Base-by-base conservation (phyloP, 1,284 basidiomycete species). In the Phellinidium pouzarii region DNA sequence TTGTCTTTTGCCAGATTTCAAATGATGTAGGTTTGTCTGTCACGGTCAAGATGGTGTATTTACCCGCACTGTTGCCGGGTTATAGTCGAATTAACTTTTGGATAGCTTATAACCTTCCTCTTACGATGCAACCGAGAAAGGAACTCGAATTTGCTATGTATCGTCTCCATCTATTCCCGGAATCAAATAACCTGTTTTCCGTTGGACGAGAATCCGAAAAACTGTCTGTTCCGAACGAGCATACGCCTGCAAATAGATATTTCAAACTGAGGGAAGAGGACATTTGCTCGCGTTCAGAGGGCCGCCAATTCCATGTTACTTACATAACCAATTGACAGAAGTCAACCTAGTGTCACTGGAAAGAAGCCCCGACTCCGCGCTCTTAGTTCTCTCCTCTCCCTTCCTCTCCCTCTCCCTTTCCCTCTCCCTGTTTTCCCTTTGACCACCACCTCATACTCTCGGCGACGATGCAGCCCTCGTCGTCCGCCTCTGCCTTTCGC, bases 1-100 rank as follows among this genome's bases (percentile, higher is more conserved):
- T 45, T 44, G 40, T n/a, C 14, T 31, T 29, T 48, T 41, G 51
- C 14, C 44, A 77, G 78, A 65, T 80, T 20, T 62, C 68, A 3
- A 75, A 62, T 40, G 72, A 79, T 58, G 73, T 79, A 7, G 79
- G 78, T 3, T 80, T 81, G 72, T 73, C 53, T 81, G 78, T 59
- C 71, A 68, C 71, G 62, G 78, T 61, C 71, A 68, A 71, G 62
- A 78, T 61, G 78, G 79, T 0, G 59, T 61, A 6, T 80, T 71
- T 59, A 59, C 75, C 20, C 69, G 60, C 11, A 66, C 66, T 5
- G 48, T 19, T 4, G 55, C 48, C 17, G 59, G 58, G 19, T 52
- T 44, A 37, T 44, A 38, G n/a, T 26, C 40, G 22, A 42, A 40
- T 40, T 42, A 20, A 14, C 38, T 43, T 50, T 23, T 26, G 38